Percentiles rank a stretch among this genome's conserved stretches.
These are phyloP conservation scores for Entomortierella beljakovae DNA, from an alignment of 192 early-diverging fungal genomes.

Conservation along the genomic window DNA sequence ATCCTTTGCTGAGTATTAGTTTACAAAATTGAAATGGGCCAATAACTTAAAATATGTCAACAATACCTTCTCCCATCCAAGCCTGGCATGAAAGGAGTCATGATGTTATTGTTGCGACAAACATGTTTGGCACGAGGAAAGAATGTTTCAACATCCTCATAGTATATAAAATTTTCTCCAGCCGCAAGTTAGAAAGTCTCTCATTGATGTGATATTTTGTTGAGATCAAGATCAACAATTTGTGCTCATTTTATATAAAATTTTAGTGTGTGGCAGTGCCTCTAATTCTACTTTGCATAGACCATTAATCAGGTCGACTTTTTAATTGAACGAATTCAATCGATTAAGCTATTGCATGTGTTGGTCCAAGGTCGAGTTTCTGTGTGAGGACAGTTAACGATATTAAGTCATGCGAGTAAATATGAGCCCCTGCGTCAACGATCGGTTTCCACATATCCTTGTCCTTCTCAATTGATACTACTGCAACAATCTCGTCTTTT, in stretches of 20 bases:
- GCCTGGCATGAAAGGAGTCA: conserved; percentile 17
- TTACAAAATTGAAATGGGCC: no score
- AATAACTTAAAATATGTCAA: no score
- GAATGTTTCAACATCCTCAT: conserved; percentile 25
- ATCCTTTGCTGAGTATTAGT: no score
- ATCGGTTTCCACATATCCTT: conserved; percentile 42
- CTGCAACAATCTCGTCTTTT: conserved; percentile 23
- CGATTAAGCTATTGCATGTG: conserved; percentile 26
- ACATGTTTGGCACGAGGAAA: conserved; percentile 6
- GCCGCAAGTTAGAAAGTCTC: not conserved
- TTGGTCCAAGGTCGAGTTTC: conserved; percentile 20
- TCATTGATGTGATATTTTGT: not conserved
- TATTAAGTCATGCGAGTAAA: conserved; percentile 47
- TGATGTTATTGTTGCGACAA: conserved; percentile 1
- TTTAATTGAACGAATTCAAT: no score
- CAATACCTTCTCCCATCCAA: conserved; percentile 11
- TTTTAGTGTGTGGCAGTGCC: not conserved
- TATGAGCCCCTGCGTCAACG: conserved; percentile 12
- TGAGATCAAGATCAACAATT: not conserved
- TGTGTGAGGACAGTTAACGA: conserved; percentile 24
- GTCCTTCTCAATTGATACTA: conserved; percentile 42
- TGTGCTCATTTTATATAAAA: not conserved
- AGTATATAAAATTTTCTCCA: conserved; percentile 18
- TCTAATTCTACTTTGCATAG: not conserved
- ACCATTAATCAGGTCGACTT: not conserved